Conservation (phyloP, 495 filamentous ascomycete species). For the Penicillium coffeae region DNA sequence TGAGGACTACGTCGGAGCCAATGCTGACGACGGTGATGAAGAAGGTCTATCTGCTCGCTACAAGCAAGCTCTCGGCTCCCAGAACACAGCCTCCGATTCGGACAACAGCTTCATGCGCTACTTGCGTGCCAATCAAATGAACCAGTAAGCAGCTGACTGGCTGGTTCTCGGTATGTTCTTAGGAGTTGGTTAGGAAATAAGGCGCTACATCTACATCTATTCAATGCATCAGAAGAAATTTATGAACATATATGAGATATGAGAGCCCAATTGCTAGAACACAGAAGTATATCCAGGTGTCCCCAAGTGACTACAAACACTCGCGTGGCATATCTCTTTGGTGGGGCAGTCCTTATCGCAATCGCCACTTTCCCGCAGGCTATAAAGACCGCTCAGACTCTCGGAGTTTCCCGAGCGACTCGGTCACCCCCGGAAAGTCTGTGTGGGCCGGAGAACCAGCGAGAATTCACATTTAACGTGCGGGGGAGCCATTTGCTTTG, state of each 20-base stretch:
- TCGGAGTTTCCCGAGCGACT: conserved; percentile 12
- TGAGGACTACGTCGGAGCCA: conserved; percentile 30
- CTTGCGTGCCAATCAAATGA: conserved; percentile 36
- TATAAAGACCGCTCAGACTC: not conserved
- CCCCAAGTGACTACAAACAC: too few species aligned
- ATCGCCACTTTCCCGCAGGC: not conserved
- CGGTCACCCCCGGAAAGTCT: conserved; percentile 17
- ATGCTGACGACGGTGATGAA: conserved; percentile 32
- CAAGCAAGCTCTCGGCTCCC: conserved; percentile 38
- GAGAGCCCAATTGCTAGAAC: too few species aligned
- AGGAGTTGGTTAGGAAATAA: not conserved
- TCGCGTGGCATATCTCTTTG: not conserved
- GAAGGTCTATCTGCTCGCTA: conserved; percentile 45
- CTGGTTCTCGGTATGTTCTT: not conserved
- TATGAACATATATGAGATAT: too few species aligned
- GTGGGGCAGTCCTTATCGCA: not conserved
- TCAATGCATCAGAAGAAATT: not conserved
- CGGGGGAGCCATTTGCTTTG: conserved; percentile 5
- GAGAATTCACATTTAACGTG: conserved; percentile 8
- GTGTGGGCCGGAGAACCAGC: conserved; percentile 10
- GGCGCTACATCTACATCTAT: not conserved
- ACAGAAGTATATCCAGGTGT: too few species aligned
- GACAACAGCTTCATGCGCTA: conserved; percentile 51
- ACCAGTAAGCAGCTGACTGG: conserved; percentile 18
- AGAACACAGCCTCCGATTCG: conserved; percentile 27